phyloP scores from a whole-genome alignment of 2,329 filamentous ascomycete genomes.

The Paraconiothyrium sp. region DNA sequence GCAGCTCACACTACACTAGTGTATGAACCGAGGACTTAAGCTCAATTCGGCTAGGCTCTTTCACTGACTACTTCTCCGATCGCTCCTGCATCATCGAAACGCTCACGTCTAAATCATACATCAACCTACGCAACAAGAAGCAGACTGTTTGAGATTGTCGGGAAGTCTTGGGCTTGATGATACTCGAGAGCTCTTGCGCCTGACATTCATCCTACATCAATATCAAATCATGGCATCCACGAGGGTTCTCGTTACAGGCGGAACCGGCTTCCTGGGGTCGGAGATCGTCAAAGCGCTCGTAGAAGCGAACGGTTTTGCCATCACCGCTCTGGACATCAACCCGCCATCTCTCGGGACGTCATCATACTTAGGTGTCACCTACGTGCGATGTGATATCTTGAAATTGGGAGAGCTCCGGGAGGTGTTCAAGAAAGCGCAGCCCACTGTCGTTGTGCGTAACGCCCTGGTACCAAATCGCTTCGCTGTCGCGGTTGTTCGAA shows the following conservation, averaged over 20 bases:
- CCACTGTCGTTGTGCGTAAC: slow-evolving; percentile 77
- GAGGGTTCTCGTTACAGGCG: slow-evolving; percentile 58
- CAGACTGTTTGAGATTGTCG: background rate
- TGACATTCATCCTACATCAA: background rate
- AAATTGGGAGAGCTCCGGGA: slow-evolving; percentile 43
- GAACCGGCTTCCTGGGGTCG: slow-evolving; percentile 57
- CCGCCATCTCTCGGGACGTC: slow-evolving; percentile 43
- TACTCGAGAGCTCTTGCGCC: background rate
- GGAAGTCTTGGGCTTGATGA: background rate
- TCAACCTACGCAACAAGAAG: background rate
- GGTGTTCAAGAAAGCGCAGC: slow-evolving; percentile 70
- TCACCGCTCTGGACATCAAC: slow-evolving; percentile 54
- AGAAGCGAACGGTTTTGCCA: slow-evolving; percentile 45
- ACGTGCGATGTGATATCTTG: slow-evolving; percentile 54
- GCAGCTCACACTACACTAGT: too few relatives aligned
- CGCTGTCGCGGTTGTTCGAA: background rate
- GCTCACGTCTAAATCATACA: background rate
- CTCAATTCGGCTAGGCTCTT: too few relatives aligned
- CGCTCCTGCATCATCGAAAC: too few relatives aligned
- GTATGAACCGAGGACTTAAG: background rate
- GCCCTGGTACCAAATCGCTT: background rate
- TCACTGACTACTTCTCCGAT: too few relatives aligned
- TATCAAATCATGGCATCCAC: slow-evolving; percentile 33
- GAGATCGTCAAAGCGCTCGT: slow-evolving; percentile 53
- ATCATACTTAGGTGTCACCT: slow-evolving; percentile 40